Evolutionary conservation across 164 flowering plant genomes (phyloP), one percentile per base, ranked within the genome.

Genomic region (Aristolochia fimbriata): DNA sequence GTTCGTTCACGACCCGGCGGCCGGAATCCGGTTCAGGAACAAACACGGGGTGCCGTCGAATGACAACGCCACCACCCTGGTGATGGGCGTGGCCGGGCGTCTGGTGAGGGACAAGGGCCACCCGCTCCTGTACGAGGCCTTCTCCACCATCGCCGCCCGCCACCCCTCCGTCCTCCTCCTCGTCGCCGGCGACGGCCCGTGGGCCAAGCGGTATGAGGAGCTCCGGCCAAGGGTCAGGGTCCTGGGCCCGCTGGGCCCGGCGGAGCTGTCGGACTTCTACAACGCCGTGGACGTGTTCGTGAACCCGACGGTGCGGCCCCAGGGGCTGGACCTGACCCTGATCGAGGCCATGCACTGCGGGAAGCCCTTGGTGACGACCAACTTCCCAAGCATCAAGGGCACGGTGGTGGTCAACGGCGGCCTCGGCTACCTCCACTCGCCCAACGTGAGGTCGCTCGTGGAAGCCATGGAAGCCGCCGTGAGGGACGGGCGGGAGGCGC

Each of bases 91-190:
- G 10, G 80, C 88, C 2, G 88, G 86, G 21, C 31, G 86, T 20
- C 47, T 81, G 52, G 91, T 83, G 9, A 77, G 70, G 60, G 91
- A 85, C 68, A 85, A 85, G 72, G 87, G 87, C 16, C 87, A 83
- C 12, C 82, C 86, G 0, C 71, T 85, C 24, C 76, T 83, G 22
- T 70, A 71, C 53, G 73, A 77, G 47, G 91, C 87, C 37, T 80
- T 81, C 54, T 67, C 76, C 0, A 15, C 30, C 30, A 52, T 85
- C 10, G 23, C 45, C 4, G 51, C 51, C 9, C 59, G 41, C 1
- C 52, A 78, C 67, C 75, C 81, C 0, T 64, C 55, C 15, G 78
- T 77, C 0, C 69, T 41, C 22, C 30, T 83, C 10, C 71, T 85
- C 3, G 85, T 85, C 15, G 83, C 88, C 2, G 88, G 91, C 9